phyloP scores from a whole-genome alignment of 2,329 filamentous ascomycete species.

The Cordyceps javanica region DNA sequence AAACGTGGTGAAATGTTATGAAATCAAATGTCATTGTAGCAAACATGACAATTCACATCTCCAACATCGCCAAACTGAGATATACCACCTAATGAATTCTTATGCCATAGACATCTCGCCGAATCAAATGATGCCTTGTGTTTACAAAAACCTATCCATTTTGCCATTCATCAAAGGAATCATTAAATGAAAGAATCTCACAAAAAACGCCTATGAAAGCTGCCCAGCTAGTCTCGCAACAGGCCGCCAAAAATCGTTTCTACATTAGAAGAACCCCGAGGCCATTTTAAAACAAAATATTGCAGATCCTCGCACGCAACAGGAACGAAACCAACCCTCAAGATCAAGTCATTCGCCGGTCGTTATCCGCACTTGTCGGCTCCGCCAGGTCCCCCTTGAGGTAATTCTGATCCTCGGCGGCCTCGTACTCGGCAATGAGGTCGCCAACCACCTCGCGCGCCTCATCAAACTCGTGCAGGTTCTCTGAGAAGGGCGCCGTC shows the following conservation, averaged over 20 bases:
- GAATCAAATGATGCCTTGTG: not conserved
- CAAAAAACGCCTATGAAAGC: not conserved
- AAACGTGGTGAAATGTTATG: no score
- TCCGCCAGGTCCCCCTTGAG: constrained; percentile 64
- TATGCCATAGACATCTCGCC: not conserved
- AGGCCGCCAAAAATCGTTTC: not conserved
- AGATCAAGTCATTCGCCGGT: constrained; percentile 42
- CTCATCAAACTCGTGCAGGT: constrained; percentile 91
- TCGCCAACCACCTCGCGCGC: constrained; percentile 86
- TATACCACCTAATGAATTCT: no score
- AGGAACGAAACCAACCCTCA: no score
- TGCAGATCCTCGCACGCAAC: no score
- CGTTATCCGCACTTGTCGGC: constrained; percentile 45
- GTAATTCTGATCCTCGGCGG: constrained; percentile 86
- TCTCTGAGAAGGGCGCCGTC: constrained; percentile 87
- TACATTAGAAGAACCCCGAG: not conserved
- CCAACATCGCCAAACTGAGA: no score
- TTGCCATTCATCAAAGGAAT: not conserved
- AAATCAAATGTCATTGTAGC: no score
- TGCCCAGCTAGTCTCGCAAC: not conserved
- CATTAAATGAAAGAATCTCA: not conserved
- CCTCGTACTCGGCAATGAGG: constrained; percentile 90
- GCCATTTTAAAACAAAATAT: not conserved
- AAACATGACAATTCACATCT: no score
- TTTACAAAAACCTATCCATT: not conserved